A percentile compares a stretch with the other conserved stretches of the same genome.
These are phyloP conservation scores for Linnemannia hyalina DNA, from an alignment of 192 early-diverging fungal genomes.

Conservation along the genomic window DNA sequence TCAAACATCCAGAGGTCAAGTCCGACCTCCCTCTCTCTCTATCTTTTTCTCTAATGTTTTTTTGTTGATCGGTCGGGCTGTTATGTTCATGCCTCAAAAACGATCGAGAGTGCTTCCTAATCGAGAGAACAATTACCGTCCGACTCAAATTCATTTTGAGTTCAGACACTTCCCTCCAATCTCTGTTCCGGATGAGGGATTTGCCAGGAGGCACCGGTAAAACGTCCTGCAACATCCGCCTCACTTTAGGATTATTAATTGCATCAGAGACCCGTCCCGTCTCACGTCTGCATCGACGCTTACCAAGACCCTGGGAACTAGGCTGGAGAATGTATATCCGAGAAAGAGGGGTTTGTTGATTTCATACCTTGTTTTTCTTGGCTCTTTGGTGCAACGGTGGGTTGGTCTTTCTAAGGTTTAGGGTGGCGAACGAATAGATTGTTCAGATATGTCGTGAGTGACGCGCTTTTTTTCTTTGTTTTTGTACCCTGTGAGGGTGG, in stretches of 20 bases:
- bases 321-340: neutral
- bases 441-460: neutral
- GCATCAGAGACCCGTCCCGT: neutral
- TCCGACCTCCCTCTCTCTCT: no score
- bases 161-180: neutral
- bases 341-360: neutral
- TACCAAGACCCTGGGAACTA: neutral
- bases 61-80: neutral
- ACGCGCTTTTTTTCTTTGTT: no score
- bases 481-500: no score
- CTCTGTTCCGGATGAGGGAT: neutral
- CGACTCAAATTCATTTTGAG: neutral
- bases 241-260: slow-evolving; percentile 2
- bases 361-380: neutral
- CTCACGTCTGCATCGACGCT: neutral
- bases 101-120: neutral
- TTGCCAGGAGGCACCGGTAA: neutral
- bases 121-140: neutral
- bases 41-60: neutral
- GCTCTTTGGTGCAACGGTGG: neutral
- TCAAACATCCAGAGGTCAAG: no score
- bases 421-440: neutral
- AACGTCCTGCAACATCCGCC: neutral
- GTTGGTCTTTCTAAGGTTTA: neutral
- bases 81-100: neutral